Evolutionary conservation across 2,329 filamentous ascomycete genomes (phyloP).

Genomic region (Macrophomina phaseolina): DNA sequence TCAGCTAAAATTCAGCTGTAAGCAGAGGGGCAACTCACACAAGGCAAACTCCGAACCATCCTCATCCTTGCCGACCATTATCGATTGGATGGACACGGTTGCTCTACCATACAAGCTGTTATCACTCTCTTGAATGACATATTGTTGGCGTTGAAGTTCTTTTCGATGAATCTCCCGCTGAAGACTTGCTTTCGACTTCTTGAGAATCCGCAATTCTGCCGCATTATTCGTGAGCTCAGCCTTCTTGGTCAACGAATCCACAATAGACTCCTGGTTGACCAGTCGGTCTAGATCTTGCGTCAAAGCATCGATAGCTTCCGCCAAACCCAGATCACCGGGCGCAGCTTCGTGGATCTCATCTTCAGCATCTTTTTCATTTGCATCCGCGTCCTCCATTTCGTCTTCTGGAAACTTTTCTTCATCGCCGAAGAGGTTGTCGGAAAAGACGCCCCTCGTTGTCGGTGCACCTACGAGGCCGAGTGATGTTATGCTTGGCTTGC

Average conservation of each 20-base stretch:
- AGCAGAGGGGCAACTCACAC: slow-evolving; percentile 56
- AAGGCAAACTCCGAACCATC: slow-evolving; percentile 93
- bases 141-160: slow-evolving; percentile 94
- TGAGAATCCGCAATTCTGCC: slow-evolving; percentile 86
- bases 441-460: slow-evolving; percentile 88
- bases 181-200: slow-evolving; percentile 92
- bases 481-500: slow-evolving; percentile 87
- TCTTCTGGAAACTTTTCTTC: slow-evolving; percentile 85
- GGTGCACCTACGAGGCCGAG: slow-evolving; percentile 87
- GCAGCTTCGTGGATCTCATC: slow-evolving; percentile 94
- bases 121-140: slow-evolving; percentile 96
- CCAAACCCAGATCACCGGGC: slow-evolving; percentile 89
- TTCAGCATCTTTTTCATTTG: slow-evolving; percentile 65
- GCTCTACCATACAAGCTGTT: slow-evolving; percentile 95
- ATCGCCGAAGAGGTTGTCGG: slow-evolving; percentile 90
- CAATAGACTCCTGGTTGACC: slow-evolving; percentile 83
- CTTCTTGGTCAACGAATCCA: slow-evolving; percentile 90
- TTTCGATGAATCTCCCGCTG: slow-evolving; percentile 92
- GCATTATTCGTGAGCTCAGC: slow-evolving; percentile 97
- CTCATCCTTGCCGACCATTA: slow-evolving; percentile 89
- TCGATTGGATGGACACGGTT: slow-evolving; percentile 85
- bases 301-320: slow-evolving; percentile 89
- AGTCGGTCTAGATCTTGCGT: slow-evolving; percentile 90
- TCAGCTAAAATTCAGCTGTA: slow-evolving; percentile 30
- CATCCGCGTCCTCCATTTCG: slow-evolving; percentile 76